Percentiles rank a stretch among this genome's conserved stretches.
These are phyloP conservation scores for Pichia exigua DNA, from an alignment of 805 yeast species.

Conservation along the genomic window DNA sequence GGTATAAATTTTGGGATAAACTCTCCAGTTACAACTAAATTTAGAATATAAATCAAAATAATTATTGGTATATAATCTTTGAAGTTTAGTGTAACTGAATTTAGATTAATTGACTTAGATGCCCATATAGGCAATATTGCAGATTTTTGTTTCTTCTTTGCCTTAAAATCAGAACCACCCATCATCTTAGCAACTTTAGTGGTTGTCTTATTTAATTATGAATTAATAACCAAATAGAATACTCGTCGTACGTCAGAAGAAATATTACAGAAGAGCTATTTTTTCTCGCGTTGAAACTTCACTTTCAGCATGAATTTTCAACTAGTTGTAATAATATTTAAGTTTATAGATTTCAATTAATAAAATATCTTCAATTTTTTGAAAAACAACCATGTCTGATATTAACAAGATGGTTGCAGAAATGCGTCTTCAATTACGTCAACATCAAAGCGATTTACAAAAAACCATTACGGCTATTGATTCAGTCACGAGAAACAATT, in stretches of 20 bases:
- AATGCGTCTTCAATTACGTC: constrained; percentile 57
- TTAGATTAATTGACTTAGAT: neutral
- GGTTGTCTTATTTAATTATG: neutral
- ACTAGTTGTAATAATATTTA: too few relatives aligned
- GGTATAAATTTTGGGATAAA: neutral
- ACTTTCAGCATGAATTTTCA: neutral
- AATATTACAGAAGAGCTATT: too few relatives aligned
- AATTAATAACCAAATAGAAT: too few relatives aligned
- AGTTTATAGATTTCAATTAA: too few relatives aligned
- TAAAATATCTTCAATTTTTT: too few relatives aligned
- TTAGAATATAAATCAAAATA: neutral
- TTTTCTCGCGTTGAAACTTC: neutral
- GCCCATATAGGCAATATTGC: neutral
- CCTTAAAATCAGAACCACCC: neutral
- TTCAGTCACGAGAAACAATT: constrained; percentile 40
- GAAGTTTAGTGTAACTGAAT: neutral
- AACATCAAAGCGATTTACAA: constrained; percentile 52
- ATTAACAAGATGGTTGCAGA: constrained; percentile 38
- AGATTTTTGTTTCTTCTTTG: neutral
- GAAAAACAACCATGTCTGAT: constrained; percentile 1
- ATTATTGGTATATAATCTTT: neutral
- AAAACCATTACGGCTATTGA: constrained; percentile 46
- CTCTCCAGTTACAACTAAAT: neutral
- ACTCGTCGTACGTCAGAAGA: too few relatives aligned
- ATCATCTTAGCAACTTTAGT: neutral